Evolutionary conservation across 106 monocot genomes (phyloP).

Genomic region (Apostasia shenzhenica): DNA sequence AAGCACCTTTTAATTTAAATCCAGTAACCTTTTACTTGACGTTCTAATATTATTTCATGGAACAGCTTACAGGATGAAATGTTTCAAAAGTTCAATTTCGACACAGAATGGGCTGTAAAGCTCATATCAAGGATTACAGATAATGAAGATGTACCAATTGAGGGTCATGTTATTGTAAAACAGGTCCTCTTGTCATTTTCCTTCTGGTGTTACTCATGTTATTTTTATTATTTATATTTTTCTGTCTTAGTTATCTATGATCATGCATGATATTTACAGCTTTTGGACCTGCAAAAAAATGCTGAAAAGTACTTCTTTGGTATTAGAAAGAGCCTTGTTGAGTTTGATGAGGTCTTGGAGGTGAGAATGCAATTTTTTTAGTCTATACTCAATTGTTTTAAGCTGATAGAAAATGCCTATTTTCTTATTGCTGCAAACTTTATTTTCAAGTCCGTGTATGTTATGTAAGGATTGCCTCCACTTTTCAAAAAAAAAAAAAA

Average conservation of each 20-base stretch:
- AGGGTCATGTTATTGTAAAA: constrained; percentile 77
- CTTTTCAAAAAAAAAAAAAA: too few relatives aligned
- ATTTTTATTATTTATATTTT: constrained; percentile 6
- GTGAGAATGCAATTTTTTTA: constrained; percentile 13
- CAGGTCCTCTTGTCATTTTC: constrained; percentile 42
- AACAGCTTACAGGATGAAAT: constrained; percentile 97
- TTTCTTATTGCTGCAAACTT: too few relatives aligned
- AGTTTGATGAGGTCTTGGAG: constrained; percentile 99
- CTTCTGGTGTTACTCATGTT: not conserved
- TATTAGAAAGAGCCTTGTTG: constrained; percentile 96
- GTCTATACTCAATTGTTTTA: not conserved
- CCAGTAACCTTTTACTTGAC: too few relatives aligned
- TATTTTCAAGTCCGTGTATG: too few relatives aligned
- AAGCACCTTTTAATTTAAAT: too few relatives aligned
- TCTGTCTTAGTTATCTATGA: not conserved
- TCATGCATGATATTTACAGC: constrained; percentile 40
- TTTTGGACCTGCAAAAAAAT: constrained; percentile 85
- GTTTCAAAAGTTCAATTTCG: constrained; percentile 99
- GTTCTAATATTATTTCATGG: not conserved
- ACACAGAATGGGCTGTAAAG: constrained; percentile 97
- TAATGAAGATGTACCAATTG: constrained; percentile 91
- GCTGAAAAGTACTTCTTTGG: constrained; percentile 92
- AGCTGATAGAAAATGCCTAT: too few relatives aligned
- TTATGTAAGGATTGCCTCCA: too few relatives aligned
- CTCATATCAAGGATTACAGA: constrained; percentile 95